Evolutionary conservation across 2,329 filamentous ascomycete species (phyloP), one percentile per base, ranked within the genome.

Genomic region (Colletotrichum endophyticum): DNA sequence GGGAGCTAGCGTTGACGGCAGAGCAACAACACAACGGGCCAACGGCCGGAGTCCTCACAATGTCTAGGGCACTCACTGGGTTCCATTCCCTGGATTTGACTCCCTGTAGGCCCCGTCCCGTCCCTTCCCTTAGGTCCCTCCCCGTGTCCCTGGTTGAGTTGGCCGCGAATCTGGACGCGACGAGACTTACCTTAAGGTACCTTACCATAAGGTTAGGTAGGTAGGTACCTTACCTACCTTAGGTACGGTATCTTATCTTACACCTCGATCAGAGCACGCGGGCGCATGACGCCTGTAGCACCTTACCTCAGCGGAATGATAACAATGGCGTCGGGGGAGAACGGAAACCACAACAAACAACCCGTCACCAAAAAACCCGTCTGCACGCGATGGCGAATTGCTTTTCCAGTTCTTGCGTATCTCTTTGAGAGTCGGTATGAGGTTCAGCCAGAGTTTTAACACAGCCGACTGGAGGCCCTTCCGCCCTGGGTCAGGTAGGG

Each of bases 1-100:
- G 39, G 70, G 30, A n/a, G 30, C 34, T 73, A 63, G 70, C 57
- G 70, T 76, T 22, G 70, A 68, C 70, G 73, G 70, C 73, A 76
- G 63, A 76, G 70, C 73, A 76, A 76, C 56, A 73, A 68, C 63
- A 68, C 32, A 49, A 39, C 44, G 28, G 57, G 27, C 19, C 56
- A 34, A 19, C 8, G 28, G 59, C 59, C 59, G 15, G 19, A n/a
- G 59, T 30, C 44, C 44, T 49, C 19, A 19, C 25, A 32, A 30
- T 62, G 28, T 30, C 59, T 32, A 62, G 39, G 19, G 39, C 15
- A 32, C 25, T n/a, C 27, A 30, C 28, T 64, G 28, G 61, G 61
- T 36, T 36, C 19, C 22, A 25, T 28, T 25, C 25, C 25, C 25
- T 61, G 28, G 27, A 32, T 57, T 22, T 22, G 44, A 49, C 44